Percentiles rank a stretch among this genome's conserved stretches.
These are phyloP conservation scores for Helicostylum pulchrum DNA, from an alignment of 192 early-diverging fungal species.

Conservation along the genomic window DNA sequence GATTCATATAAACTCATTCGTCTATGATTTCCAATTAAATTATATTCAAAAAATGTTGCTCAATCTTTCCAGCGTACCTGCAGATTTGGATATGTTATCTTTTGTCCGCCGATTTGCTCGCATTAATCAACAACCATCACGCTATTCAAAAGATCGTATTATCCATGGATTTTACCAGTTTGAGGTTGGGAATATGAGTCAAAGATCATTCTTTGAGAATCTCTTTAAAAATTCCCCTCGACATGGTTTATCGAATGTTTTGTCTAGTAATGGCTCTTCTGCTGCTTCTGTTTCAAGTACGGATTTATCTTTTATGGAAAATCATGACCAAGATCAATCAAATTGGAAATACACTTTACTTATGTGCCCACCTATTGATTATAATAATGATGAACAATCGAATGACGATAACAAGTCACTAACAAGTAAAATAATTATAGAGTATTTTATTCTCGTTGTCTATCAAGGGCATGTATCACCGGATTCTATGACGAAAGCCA, in stretches of 20 bases:
- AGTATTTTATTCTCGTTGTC: slow-evolving; percentile 21
- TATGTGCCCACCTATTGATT: slow-evolving; percentile 6
- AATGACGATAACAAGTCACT: background rate
- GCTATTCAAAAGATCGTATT: slow-evolving; percentile 47
- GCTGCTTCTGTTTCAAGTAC: slow-evolving; percentile 18
- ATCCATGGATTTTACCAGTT: slow-evolving; percentile 41
- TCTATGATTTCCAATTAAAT: slow-evolving; percentile 56
- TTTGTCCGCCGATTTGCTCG: slow-evolving; percentile 41
- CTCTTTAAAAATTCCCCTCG: slow-evolving; percentile 19
- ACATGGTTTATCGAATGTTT: slow-evolving; percentile 14
- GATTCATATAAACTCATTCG: slow-evolving; percentile 58
- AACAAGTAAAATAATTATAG: slow-evolving; percentile 4
- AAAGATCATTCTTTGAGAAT: slow-evolving; percentile 9
- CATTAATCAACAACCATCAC: slow-evolving; percentile 39
- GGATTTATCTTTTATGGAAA: slow-evolving; percentile 9
- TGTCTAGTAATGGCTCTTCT: background rate
- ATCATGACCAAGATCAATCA: background rate
- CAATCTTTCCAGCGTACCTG: slow-evolving; percentile 19
- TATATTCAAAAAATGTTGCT: slow-evolving; percentile 45
- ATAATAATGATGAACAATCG: background rate
- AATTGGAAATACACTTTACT: slow-evolving; percentile 19
- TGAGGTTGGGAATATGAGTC: slow-evolving; percentile 10
- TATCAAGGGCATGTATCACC: background rate
- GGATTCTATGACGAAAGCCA: slow-evolving; percentile 6
- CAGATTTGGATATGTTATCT: slow-evolving; percentile 44